phyloP scores from a whole-genome alignment of 805 yeast species.

The Yarrowia phangngaensis region DNA sequence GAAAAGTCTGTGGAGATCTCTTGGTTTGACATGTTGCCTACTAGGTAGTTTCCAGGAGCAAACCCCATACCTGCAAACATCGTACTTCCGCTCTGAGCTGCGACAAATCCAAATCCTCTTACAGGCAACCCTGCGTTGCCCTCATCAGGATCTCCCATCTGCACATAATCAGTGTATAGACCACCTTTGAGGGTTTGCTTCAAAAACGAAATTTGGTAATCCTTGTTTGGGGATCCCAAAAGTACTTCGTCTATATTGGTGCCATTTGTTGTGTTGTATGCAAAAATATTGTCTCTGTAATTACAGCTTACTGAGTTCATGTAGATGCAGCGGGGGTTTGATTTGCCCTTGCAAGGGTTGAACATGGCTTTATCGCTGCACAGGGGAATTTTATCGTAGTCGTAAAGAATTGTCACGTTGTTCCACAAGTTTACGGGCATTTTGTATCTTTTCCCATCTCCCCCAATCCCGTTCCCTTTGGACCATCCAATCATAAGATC shows the following conservation, averaged over 20 bases:
- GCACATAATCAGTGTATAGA: constrained; percentile 5
- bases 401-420: constrained; percentile 5
- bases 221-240: neutral
- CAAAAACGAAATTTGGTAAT: constrained; percentile 6
- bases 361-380: neutral
- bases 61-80: constrained; percentile 6
- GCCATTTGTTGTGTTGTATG: constrained; percentile 23
- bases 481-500: constrained; percentile 21
- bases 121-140: neutral
- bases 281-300: constrained; percentile 3
- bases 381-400: constrained; percentile 7
- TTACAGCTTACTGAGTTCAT: neutral
- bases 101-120: constrained; percentile 11
- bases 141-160: constrained; percentile 9
- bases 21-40: neutral
- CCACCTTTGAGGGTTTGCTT: neutral
- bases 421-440: constrained; percentile 19
- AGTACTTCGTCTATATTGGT: constrained; percentile 1
- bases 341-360: neutral
- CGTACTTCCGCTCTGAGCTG: neutral
- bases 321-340: neutral
- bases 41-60: constrained; percentile 14
- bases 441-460: constrained; percentile 6
- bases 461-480: constrained; percentile 9
- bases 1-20: constrained; percentile 17